Conservation (phyloP, 2,329 filamentous ascomycete species). For the Aplosporella prunicola region DNA sequence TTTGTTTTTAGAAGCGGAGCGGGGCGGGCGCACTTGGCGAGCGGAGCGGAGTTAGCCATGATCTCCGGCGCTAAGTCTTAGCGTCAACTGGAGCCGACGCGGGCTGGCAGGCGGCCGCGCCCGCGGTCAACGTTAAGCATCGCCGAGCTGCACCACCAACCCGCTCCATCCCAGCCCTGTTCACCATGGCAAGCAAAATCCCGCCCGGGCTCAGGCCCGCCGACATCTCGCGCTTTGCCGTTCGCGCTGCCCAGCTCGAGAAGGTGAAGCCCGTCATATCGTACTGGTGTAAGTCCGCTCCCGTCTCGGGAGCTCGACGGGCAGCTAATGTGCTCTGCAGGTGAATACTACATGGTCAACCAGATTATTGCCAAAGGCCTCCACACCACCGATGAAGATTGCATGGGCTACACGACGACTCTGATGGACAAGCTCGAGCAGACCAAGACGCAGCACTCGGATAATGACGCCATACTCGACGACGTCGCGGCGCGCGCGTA, state of each 20-base stretch:
- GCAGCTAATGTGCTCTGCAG: slow-evolving; percentile 36
- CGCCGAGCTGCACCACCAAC: too few relatives aligned
- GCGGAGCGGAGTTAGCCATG: too few relatives aligned
- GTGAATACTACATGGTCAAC: slow-evolving; percentile 86
- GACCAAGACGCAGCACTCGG: slow-evolving; percentile 62
- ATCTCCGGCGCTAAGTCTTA: too few relatives aligned
- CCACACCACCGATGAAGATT: slow-evolving; percentile 69
- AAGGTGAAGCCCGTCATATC: slow-evolving; percentile 74
- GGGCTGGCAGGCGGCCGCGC: too few relatives aligned
- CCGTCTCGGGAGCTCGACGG: not conserved
- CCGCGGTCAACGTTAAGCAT: too few relatives aligned
- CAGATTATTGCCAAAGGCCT: slow-evolving; percentile 76
- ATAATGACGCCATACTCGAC: slow-evolving; percentile 76
- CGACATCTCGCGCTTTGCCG: slow-evolving; percentile 76
- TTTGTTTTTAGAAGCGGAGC: too few relatives aligned
- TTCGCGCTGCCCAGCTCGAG: slow-evolving; percentile 76
- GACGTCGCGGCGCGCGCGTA: slow-evolving; percentile 82
- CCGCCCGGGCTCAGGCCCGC: slow-evolving; percentile 66
- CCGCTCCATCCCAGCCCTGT: not conserved
- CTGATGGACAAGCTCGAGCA: slow-evolving; percentile 89
- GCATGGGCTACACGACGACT: slow-evolving; percentile 67
- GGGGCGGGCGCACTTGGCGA: too few relatives aligned
- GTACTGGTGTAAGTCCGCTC: slow-evolving; percentile 73
- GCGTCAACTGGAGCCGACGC: too few relatives aligned
- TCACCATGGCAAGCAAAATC: slow-evolving; percentile 59